A percentile compares a stretch with the other conserved stretches of the same genome.
Evolutionary conservation across 23 red algal genomes (phyloP).

Genomic region (Gracilaria caudata): DNA sequence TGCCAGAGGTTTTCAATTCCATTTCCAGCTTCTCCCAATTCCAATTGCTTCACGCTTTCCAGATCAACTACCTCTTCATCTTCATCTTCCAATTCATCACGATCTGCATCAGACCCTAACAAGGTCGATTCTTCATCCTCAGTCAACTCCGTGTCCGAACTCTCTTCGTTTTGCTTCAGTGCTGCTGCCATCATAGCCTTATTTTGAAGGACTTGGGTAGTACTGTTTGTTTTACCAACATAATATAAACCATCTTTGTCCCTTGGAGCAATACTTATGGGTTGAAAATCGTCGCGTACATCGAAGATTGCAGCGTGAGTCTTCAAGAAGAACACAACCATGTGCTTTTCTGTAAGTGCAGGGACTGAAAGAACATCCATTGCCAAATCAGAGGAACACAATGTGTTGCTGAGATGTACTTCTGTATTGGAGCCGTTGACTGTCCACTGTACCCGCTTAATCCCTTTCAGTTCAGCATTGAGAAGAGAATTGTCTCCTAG

Average conservation of each 20-base stretch:
- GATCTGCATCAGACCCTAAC: not conserved
- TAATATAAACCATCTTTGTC: slow-evolving; percentile 32
- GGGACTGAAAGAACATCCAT: slow-evolving; percentile 36
- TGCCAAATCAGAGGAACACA: not conserved
- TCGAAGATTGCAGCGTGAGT: not conserved
- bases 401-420: slow-evolving; percentile 16
- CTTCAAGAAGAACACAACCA: slow-evolving; percentile 1
- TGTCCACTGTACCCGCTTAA: not conserved
- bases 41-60: not conserved
- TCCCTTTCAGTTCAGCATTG: not conserved
- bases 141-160: not conserved
- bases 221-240: not conserved
- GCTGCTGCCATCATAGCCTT: slow-evolving; percentile 3
- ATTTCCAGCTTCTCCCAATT: not conserved
- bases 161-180: not conserved
- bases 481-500: slow-evolving; percentile 11
- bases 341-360: slow-evolving; percentile 4
- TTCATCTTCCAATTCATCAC: not conserved
- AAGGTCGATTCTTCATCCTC: not conserved
- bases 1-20: slow-evolving; percentile 30
- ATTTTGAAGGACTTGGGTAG: not conserved
- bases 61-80: not conserved
- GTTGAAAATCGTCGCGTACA: not conserved
- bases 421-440: not conserved
- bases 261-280: not conserved